Conservation (phyloP, 805 yeast genomes). For the Helenozyma rhizophorensis region DNA sequence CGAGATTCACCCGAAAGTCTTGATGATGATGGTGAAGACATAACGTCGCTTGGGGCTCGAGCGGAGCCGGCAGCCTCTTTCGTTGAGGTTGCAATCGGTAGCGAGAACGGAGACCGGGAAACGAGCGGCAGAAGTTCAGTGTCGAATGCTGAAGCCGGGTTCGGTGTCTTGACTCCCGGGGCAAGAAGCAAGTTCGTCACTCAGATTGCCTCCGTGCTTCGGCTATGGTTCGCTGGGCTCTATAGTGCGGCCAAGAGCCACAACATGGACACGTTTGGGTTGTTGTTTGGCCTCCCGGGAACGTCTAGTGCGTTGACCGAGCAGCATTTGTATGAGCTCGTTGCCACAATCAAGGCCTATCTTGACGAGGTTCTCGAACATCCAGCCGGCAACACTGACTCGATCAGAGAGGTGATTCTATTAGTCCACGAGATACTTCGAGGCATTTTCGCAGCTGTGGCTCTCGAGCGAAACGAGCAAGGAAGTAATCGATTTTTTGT, state of each 20-base stretch:
- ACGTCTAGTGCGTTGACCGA: slow-evolving; percentile 11
- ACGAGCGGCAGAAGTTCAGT: no score
- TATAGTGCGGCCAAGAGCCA: slow-evolving; percentile 4
- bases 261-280: slow-evolving; percentile 11
- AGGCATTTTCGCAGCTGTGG: slow-evolving; percentile 15
- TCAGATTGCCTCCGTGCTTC: slow-evolving; percentile 20
- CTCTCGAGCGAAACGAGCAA: slow-evolving; percentile 9
- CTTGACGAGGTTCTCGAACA: slow-evolving; percentile 15
- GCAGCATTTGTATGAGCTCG: slow-evolving; percentile 12
- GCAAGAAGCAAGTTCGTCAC: slow-evolving; percentile 12
- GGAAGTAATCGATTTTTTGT: slow-evolving; percentile 14
- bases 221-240: slow-evolving; percentile 19
- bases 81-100: no score
- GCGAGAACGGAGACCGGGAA: no score
- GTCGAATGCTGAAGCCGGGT: slow-evolving; percentile 14
- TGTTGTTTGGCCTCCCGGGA: slow-evolving; percentile 19
- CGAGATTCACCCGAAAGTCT: not conserved
- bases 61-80: no score
- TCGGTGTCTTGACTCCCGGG: slow-evolving; percentile 19
- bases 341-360: slow-evolving; percentile 15
- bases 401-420: slow-evolving; percentile 24
- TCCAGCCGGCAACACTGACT: slow-evolving; percentile 8
- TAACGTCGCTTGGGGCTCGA: slow-evolving; percentile 3
- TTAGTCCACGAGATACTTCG: slow-evolving; percentile 23
- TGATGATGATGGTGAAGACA: slow-evolving; percentile 19